These are phyloP conservation scores for Aschersonia sp. DNA, from an alignment of 2,329 filamentous ascomycete species.

Conservation along the genomic window DNA sequence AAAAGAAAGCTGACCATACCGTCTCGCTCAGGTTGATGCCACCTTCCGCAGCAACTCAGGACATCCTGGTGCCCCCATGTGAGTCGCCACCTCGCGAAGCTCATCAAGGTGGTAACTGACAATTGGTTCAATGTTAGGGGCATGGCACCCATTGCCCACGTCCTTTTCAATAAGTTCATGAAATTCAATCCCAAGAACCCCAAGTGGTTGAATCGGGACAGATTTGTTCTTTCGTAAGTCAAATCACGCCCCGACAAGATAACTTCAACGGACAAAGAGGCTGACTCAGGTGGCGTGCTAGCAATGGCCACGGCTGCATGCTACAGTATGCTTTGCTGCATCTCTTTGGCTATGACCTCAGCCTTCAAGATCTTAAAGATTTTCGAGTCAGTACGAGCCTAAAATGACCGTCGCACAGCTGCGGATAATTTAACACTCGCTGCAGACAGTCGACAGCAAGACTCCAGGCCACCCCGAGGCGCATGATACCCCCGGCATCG, in stretches of 20 bases:
- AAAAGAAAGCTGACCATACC: neutral
- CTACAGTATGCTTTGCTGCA: conserved; percentile 97
- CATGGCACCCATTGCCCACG: conserved; percentile 90
- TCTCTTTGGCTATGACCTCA: conserved; percentile 79
- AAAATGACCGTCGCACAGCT: neutral
- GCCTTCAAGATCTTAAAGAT: conserved; percentile 82
- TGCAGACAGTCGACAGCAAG: conserved; percentile 47
- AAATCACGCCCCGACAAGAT: neutral
- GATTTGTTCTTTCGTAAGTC: conserved; percentile 96
- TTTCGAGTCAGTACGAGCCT: conserved; percentile 64
- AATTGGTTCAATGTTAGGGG: conserved; percentile 34
- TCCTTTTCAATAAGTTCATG: conserved; percentile 98
- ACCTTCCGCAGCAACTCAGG: conserved; percentile 92
- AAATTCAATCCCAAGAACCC: conserved; percentile 99
- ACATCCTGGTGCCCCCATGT: conserved; percentile 97
- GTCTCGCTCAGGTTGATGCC: conserved; percentile 69
- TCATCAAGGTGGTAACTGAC: conserved; percentile 1
- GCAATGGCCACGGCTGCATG: conserved; percentile 98
- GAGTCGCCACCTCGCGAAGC: conserved; percentile 16
- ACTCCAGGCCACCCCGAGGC: conserved; percentile 94
- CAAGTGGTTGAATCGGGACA: conserved; percentile 90
- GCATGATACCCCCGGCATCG: conserved; percentile 90
- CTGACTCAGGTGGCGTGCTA: conserved; percentile 18
- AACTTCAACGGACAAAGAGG: neutral
- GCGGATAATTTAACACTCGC: neutral